These are phyloP conservation scores for Suhomyces maxii DNA, from an alignment of 1,139 yeast genomes.

Conservation along the genomic window DNA sequence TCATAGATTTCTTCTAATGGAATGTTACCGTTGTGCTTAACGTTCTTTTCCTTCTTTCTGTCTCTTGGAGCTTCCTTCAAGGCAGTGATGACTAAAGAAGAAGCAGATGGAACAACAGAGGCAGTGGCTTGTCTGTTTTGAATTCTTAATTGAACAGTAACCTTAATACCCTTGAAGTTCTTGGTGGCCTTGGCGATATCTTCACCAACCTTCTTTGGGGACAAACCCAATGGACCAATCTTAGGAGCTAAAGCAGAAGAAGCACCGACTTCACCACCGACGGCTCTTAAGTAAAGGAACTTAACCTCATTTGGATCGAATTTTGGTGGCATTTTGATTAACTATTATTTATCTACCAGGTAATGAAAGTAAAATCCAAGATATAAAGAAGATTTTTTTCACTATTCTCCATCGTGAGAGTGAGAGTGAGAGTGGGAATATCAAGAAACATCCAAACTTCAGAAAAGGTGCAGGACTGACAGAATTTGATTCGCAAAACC, in stretches of 20 bases:
- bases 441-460: background rate
- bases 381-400: slow-evolving; percentile 9
- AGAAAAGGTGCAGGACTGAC: slow-evolving; percentile 1
- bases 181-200: slow-evolving; percentile 99
- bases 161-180: slow-evolving; percentile 98
- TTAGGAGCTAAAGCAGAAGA: slow-evolving; percentile 99
- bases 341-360: slow-evolving; percentile 10
- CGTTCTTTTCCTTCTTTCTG: slow-evolving; percentile 99
- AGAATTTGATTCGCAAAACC: background rate
- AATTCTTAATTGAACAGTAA: slow-evolving; percentile 96
- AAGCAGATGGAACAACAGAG: slow-evolving; percentile 99
- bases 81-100: slow-evolving; percentile 98
- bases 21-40: slow-evolving; percentile 99
- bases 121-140: slow-evolving; percentile 99
- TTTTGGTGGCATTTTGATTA: slow-evolving; percentile 81
- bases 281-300: slow-evolving; percentile 98
- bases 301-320: slow-evolving; percentile 98
- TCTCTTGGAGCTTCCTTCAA: slow-evolving; percentile 99
- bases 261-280: slow-evolving; percentile 99
- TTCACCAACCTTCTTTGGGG: slow-evolving; percentile 99
- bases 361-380: slow-evolving; percentile 6
- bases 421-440: slow-evolving; percentile 1
- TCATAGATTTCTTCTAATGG: slow-evolving; percentile 95
- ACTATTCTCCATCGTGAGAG: slow-evolving; percentile 1
- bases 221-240: slow-evolving; percentile 99